Evolutionary conservation across 257 asterid genomes (phyloP).

Genomic region (Eucommia ulmoides): DNA sequence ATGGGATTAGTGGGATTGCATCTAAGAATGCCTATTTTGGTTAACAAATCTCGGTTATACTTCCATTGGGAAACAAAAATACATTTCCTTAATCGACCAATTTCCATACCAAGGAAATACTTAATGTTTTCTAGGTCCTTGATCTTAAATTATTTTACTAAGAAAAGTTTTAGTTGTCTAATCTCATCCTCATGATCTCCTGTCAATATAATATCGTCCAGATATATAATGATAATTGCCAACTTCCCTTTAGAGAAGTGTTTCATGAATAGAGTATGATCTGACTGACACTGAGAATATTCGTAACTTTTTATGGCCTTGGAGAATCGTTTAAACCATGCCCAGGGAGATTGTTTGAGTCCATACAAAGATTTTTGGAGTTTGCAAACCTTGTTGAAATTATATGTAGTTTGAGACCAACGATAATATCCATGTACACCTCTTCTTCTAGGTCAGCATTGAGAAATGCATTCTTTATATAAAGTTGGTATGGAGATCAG

Average conservation of each 20-base stretch:
- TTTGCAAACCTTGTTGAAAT: not conserved
- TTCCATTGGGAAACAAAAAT: too few relatives aligned
- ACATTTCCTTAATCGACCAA: too few relatives aligned
- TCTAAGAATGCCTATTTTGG: too few relatives aligned
- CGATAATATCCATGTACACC: not conserved
- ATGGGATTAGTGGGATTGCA: too few relatives aligned
- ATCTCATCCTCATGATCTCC: not conserved
- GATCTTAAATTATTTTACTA: too few relatives aligned
- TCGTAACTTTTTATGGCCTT: not conserved
- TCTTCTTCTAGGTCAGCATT: not conserved
- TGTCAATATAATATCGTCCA: not conserved
- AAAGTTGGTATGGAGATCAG: not conserved
- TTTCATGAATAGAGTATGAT: not conserved
- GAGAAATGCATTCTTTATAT: constrained; percentile 1
- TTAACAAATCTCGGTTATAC: too few relatives aligned
- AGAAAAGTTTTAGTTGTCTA: too few relatives aligned
- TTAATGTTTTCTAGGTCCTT: too few relatives aligned
- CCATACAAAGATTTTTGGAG: not conserved
- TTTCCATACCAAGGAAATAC: too few relatives aligned
- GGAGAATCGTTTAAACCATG: not conserved
- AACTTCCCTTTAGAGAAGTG: not conserved
- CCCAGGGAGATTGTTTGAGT: not conserved
- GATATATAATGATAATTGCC: not conserved
- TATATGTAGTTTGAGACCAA: not conserved
- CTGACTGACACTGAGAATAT: not conserved